These are phyloP conservation scores for Ogataea pini DNA, from an alignment of 805 yeast genomes.

Conservation along the genomic window DNA sequence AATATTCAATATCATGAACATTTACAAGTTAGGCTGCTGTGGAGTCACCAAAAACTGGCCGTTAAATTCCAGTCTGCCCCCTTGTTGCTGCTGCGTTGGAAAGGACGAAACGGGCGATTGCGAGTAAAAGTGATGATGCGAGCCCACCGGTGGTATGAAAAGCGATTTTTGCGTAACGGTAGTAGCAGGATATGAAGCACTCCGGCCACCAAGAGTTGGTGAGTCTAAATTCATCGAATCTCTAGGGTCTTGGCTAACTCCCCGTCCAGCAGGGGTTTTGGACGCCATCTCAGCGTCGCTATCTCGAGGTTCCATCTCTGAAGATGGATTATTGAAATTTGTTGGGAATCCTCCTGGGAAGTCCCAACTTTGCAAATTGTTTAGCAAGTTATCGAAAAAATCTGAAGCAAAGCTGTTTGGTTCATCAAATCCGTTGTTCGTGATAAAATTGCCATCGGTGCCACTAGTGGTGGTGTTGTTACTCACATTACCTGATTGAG, in stretches of 20 bases:
- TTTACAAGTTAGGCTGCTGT: conserved; percentile 1
- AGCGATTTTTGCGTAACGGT: not conserved
- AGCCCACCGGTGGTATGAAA: conserved; percentile 1
- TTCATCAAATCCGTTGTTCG: conserved; percentile 11
- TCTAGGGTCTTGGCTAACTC: not conserved
- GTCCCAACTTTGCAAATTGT: conserved; percentile 28
- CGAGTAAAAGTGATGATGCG: not conserved
- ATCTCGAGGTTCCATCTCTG: not conserved
- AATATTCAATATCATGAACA: not conserved
- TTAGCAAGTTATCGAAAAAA: conserved; percentile 26
- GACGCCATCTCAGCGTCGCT: not conserved
- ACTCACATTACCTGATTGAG: not conserved
- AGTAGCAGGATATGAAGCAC: not conserved
- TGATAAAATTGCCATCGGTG: conserved; percentile 1
- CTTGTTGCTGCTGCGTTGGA: not conserved
- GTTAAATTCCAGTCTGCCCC: not conserved
- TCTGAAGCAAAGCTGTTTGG: conserved; percentile 13
- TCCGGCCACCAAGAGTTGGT: not conserved
- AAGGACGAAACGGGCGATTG: not conserved
- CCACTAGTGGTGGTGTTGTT: not conserved
- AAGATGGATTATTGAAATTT: not conserved
- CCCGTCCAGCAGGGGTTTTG: not conserved
- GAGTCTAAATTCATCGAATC: not conserved
- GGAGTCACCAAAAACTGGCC: conserved; percentile 2
- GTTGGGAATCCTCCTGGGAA: conserved; percentile 8